Base-by-base conservation (phyloP, 495 filamentous ascomycete genomes). In the Evansstolkia leycettana region DNA sequence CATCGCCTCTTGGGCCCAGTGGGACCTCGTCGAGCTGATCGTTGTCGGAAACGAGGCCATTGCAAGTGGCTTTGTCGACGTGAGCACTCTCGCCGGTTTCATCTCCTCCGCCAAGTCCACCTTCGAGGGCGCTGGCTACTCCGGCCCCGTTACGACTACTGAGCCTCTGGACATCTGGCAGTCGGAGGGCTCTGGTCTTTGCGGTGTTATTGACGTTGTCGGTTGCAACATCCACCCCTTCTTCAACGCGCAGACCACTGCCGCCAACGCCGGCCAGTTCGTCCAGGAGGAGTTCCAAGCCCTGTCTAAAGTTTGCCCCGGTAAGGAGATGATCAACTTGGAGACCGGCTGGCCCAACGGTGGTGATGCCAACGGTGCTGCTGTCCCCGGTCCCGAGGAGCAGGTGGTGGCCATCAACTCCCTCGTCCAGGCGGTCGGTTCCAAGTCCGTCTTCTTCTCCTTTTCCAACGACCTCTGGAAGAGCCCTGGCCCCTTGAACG, bases 21-120 rank as follows among this genome's bases (percentile, higher is more conserved):
- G 80, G 82, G 62, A 71, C 19, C 50, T 82, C 31, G 78, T 94
- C 43, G 70, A 80, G 46, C 65, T 94, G 46, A 67, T 92, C 46
- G 78, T 88, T 24, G 70, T 94, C 47, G 89, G 83, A 62, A 94
- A 95, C 71, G 89, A 95, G 72, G 75, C 82, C 37, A 51, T 94
- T 48, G 80, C 81, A 65, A 74, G 78, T 62, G 67, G 68, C 28
- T 80, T 65, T 70, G 66, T 62, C 59, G 54, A 63, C 34, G 75
- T 77, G 17, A 36, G 42, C 35, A 56, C 75, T 40, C 78, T 96
- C 33, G 76, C 70, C 35, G 33, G 46, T 38, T 85, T 90, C 64
- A 82, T 95, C 64, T 28, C 48, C 47, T 41, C 60, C 26, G 50
- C 67, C 37, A 67, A 76, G 58, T 31, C 54, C 35, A 36, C 45